Conservation (phyloP, 805 yeast genomes). For the Torulaspora quercuum region DNA sequence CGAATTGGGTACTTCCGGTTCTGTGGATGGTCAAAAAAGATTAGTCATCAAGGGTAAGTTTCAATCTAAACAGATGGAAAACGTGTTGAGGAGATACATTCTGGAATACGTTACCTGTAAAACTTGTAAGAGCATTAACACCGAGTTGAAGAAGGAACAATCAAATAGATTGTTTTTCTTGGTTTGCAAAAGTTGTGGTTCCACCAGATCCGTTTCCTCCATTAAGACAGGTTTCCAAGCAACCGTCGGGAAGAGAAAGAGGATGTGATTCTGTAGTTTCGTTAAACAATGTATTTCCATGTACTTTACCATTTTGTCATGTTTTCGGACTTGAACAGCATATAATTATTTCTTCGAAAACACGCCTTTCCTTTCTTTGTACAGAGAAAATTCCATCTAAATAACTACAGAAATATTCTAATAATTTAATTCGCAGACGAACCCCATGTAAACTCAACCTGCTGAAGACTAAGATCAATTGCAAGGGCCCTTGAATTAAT, state of each 20-base stretch:
- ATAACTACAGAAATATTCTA: no score
- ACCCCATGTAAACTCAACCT: no score
- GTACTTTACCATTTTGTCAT: constrained; percentile 14
- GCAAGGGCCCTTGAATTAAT: no score
- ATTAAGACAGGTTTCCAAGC: constrained; percentile 99
- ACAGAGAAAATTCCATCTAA: no score
- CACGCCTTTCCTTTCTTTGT: no score
- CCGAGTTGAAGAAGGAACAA: constrained; percentile 91
- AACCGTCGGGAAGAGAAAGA: constrained; percentile 87
- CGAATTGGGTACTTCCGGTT: constrained; percentile 98
- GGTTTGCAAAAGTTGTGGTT: constrained; percentile 97
- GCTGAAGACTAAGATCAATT: no score
- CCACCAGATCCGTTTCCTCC: constrained; percentile 92
- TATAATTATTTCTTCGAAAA: no score
- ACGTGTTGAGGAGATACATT: constrained; percentile 92
- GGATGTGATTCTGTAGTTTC: constrained; percentile 34
- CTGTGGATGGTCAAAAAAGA: constrained; percentile 96
- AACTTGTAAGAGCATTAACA: constrained; percentile 97
- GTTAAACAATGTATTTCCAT: constrained; percentile 10
- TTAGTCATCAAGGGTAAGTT: constrained; percentile 96
- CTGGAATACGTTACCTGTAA: constrained; percentile 97
- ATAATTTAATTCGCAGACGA: no score
- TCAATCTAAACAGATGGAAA: constrained; percentile 96
- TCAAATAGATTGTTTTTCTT: constrained; percentile 95
- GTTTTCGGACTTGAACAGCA: constrained; percentile 6